Conservation (phyloP, 1,284 basidiomycete species). For the Rhodotorula sp. region DNA sequence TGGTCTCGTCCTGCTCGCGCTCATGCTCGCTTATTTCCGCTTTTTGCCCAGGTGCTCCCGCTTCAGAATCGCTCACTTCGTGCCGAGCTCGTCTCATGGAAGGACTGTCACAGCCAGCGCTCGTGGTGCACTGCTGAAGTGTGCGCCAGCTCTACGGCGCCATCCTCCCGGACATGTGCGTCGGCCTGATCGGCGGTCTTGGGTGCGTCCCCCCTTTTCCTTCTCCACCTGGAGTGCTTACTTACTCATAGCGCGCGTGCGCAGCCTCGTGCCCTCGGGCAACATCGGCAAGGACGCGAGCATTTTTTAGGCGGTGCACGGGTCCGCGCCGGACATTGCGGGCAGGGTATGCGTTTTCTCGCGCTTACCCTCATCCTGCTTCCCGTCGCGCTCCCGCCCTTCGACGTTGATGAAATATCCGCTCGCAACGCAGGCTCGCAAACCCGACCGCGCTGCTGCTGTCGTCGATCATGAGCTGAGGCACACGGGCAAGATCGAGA, state of each 20-base stretch:
- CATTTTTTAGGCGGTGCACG: slow-evolving; percentile 99
- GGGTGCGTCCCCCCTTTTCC: slow-evolving; percentile 56
- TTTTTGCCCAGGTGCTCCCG: no score
- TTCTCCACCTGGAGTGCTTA: background rate
- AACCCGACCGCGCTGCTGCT: slow-evolving; percentile 96
- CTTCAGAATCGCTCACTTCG: no score
- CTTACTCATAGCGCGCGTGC: background rate
- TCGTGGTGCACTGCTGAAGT: background rate
- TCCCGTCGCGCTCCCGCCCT: no score
- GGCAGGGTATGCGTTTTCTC: slow-evolving; percentile 52
- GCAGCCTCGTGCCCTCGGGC: slow-evolving; percentile 83
- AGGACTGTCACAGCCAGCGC: no score
- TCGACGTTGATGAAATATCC: no score
- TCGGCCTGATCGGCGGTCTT: slow-evolving; percentile 96
- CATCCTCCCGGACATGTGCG: slow-evolving; percentile 98
- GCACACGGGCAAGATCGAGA: slow-evolving; percentile 92
- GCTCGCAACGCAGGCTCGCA: slow-evolving; percentile 68
- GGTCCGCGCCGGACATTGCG: slow-evolving; percentile 71
- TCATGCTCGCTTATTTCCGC: no score
- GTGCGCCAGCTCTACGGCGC: slow-evolving; percentile 59
- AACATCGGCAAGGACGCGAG: slow-evolving; percentile 86
- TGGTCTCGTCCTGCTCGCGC: no score
- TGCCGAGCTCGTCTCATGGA: no score
- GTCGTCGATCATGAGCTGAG: slow-evolving; percentile 98
- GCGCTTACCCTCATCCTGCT: no score